These are phyloP conservation scores for Rubus parviflorus DNA, from an alignment of 306 rosid species.

Conservation along the genomic window DNA sequence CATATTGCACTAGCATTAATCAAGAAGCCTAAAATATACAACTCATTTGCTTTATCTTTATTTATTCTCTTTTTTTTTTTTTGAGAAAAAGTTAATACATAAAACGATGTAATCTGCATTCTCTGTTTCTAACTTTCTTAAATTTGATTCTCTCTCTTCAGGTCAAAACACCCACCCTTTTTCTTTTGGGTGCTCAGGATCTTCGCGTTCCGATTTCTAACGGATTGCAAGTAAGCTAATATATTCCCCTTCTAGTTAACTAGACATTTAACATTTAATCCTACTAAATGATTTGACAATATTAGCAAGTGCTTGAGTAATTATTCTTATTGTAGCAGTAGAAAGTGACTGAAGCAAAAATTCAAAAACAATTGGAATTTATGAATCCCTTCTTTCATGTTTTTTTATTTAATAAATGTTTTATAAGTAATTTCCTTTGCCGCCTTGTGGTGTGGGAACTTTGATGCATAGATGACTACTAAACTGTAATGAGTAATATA, in stretches of 20 bases:
- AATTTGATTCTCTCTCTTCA: constrained; percentile 35
- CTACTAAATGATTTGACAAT: constrained; percentile 7
- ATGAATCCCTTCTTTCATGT: neutral
- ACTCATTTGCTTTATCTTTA: neutral
- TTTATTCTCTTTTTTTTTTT: too few relatives aligned
- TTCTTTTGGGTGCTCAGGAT: constrained; percentile 80
- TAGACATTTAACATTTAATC: neutral
- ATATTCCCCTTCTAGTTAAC: neutral
- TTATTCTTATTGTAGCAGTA: neutral
- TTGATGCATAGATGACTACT: neutral
- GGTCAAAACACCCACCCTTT: constrained; percentile 82
- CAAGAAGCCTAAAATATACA: constrained; percentile 3
- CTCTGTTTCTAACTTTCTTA: constrained; percentile 6
- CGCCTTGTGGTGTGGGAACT: neutral
- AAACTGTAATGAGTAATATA: neutral
- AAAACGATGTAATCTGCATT: neutral
- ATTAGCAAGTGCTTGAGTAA: neutral
- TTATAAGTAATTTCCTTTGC: neutral
- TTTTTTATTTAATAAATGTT: neutral
- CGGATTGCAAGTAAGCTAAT: constrained; percentile 19
- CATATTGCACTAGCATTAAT: neutral
- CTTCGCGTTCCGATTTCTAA: constrained; percentile 47
- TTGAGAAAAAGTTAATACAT: neutral
- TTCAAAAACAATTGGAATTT: neutral
- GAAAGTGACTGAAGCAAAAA: neutral